Conservation (phyloP, 768 basidiomycete species). For the Amanita pallidorosea region DNA sequence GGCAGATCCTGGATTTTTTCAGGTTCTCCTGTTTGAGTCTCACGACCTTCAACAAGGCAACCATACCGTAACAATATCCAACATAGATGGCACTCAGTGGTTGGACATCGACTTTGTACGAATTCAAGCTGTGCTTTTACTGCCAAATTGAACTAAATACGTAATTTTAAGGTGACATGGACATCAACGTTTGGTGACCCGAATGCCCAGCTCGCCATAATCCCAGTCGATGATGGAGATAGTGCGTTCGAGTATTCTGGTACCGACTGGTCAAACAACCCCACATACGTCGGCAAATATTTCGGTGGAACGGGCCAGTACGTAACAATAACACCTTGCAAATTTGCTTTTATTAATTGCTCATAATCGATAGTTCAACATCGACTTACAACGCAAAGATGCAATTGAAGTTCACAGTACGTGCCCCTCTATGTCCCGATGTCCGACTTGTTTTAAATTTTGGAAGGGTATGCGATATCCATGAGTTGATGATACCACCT, state of each 20-base stretch:
- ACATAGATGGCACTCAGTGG: not conserved
- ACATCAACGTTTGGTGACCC: conserved; percentile 1
- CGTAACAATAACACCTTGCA: not conserved
- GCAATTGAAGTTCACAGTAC: not conserved
- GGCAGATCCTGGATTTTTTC: not conserved
- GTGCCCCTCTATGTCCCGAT: not conserved
- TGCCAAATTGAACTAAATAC: not conserved
- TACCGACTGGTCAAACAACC: not conserved
- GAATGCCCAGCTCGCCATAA: not conserved
- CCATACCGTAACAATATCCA: not conserved
- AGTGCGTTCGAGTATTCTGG: not conserved
- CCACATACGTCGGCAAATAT: not conserved
- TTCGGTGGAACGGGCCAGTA: conserved; percentile 4
- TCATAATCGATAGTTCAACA: not conserved
- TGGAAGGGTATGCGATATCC: not conserved
- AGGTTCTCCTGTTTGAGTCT: not conserved
- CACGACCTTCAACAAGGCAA: not conserved
- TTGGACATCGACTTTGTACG: conserved; percentile 5
- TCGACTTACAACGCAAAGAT: not conserved
- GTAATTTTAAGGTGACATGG: not conserved
- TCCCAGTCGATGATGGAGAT: not conserved
- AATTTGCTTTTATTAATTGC: not conserved
- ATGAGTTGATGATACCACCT: not conserved
- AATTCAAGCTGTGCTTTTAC: not conserved
- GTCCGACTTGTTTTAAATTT: not conserved